Percentiles rank a stretch among this genome's conserved stretches.
These are phyloP conservation scores for Chloromonas sp. DNA, from an alignment of 163 green algal species.

Conservation along the genomic window DNA sequence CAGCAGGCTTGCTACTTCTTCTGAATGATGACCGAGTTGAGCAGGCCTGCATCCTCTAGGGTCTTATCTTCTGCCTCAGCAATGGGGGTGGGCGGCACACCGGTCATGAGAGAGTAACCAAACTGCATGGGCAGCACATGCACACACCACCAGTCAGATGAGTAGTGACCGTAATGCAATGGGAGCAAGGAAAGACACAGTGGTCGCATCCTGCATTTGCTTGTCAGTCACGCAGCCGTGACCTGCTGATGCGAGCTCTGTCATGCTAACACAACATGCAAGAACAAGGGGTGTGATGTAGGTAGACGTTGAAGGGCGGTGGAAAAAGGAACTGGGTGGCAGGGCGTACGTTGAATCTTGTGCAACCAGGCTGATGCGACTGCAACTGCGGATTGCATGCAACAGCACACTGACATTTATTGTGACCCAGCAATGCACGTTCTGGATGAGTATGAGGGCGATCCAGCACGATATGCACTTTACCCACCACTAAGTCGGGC, in stretches of 20 bases:
- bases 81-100: constrained; percentile 34
- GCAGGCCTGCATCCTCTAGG: constrained; percentile 53
- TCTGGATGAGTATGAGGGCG: background rate
- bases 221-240: background rate
- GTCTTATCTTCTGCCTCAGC: constrained; percentile 40
- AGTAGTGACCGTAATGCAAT: too few relatives aligned
- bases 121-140: constrained; percentile 11
- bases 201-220: background rate
- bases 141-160: background rate
- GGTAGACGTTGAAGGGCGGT: too few relatives aligned
- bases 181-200: background rate
- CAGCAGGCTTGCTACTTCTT: constrained; percentile 17
- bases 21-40: constrained; percentile 66
- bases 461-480: background rate
- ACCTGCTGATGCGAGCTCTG: too few relatives aligned
- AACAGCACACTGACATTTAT: too few relatives aligned
- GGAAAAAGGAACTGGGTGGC: too few relatives aligned
- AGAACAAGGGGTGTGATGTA: too few relatives aligned
- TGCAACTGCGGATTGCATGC: too few relatives aligned
- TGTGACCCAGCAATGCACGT: background rate
- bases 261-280: too few relatives aligned
- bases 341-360: too few relatives aligned
- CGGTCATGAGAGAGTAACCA: constrained; percentile 29
- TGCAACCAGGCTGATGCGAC: too few relatives aligned
- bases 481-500: constrained; percentile 39